phyloP scores from a whole-genome alignment of 2,329 filamentous ascomycete species.

The Colletotrichum liaoningense region DNA sequence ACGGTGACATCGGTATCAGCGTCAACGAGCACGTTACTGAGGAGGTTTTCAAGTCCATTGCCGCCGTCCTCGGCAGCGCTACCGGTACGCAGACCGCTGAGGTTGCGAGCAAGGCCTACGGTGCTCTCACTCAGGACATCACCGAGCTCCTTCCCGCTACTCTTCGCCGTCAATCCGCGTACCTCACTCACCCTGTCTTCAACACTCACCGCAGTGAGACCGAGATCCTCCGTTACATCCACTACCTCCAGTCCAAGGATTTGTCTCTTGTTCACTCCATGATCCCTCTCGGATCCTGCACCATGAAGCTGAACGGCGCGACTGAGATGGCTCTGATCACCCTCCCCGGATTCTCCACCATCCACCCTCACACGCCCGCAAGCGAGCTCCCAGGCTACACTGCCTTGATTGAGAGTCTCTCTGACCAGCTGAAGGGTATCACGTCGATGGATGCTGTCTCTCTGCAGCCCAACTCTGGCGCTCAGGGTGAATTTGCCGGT shows the following conservation, averaged over 20 bases:
- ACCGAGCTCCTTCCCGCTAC: constrained; percentile 60
- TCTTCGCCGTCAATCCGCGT: constrained; percentile 78
- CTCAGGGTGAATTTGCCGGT: constrained; percentile 94
- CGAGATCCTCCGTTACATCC: constrained; percentile 91
- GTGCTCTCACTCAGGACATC: constrained; percentile 49
- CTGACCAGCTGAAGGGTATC: constrained; percentile 80
- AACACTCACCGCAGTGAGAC: constrained; percentile 96
- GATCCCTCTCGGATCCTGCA: constrained; percentile 97
- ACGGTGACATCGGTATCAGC: constrained; percentile 76
- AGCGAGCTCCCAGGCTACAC: constrained; percentile 76
- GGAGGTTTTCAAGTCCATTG: constrained; percentile 62
- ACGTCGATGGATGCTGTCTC: constrained; percentile 93
- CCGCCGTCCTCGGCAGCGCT: constrained; percentile 44
- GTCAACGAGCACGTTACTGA: constrained; percentile 75
- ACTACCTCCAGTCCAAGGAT: constrained; percentile 94
- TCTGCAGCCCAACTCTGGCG: constrained; percentile 94
- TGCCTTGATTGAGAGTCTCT: constrained; percentile 77
- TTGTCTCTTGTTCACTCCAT: constrained; percentile 95
- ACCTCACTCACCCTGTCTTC: constrained; percentile 91
- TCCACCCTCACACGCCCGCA: constrained; percentile 83
- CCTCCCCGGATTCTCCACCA: constrained; percentile 77
- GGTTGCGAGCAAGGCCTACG: constrained; percentile 52
- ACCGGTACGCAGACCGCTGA: constrained; percentile 48
- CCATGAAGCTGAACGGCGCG: constrained; percentile 97
- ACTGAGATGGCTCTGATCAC: constrained; percentile 92